phyloP scores from a whole-genome alignment of 176 grass and related monocot genomes.

The Tillandsia fasciculata region DNA sequence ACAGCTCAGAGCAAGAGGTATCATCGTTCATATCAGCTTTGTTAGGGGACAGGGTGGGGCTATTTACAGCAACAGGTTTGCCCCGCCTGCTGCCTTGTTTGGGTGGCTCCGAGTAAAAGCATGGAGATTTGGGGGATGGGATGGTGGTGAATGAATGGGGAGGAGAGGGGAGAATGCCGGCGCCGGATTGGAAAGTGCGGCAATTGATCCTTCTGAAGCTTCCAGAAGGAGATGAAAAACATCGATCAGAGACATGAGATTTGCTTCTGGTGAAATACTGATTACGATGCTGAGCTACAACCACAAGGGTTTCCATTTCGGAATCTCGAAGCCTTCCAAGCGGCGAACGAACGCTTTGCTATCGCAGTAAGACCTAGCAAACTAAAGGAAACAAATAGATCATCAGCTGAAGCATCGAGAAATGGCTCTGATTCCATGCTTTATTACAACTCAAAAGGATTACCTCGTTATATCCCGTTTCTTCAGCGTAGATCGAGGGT shows the following conservation, averaged over 20 bases:
- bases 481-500: background rate
- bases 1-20: slow-evolving; percentile 48
- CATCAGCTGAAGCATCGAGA: background rate
- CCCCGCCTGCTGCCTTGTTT: slow-evolving; percentile 40
- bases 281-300: slow-evolving; percentile 55
- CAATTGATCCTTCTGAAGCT: slow-evolving; percentile 52
- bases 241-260: slow-evolving; percentile 22
- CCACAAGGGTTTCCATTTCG: slow-evolving; percentile 48
- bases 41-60: slow-evolving; percentile 36
- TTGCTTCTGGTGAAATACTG: slow-evolving; percentile 41
- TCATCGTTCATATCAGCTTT: slow-evolving; percentile 17
- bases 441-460: background rate
- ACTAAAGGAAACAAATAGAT: background rate
- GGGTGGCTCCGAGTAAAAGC: slow-evolving; percentile 20
- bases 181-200: slow-evolving; percentile 47
- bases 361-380: slow-evolving; percentile 21
- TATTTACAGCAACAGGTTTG: slow-evolving; percentile 45
- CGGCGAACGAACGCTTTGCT: background rate
- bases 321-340: background rate
- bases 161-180: slow-evolving; percentile 31
- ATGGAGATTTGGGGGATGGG: slow-evolving; percentile 35
- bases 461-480: background rate
- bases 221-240: slow-evolving; percentile 20
- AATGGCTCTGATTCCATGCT: background rate
- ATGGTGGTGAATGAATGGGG: background rate